Evolutionary conservation across 2,329 filamentous ascomycete species (phyloP).

Genomic region (Acrocalymma vagum): DNA sequence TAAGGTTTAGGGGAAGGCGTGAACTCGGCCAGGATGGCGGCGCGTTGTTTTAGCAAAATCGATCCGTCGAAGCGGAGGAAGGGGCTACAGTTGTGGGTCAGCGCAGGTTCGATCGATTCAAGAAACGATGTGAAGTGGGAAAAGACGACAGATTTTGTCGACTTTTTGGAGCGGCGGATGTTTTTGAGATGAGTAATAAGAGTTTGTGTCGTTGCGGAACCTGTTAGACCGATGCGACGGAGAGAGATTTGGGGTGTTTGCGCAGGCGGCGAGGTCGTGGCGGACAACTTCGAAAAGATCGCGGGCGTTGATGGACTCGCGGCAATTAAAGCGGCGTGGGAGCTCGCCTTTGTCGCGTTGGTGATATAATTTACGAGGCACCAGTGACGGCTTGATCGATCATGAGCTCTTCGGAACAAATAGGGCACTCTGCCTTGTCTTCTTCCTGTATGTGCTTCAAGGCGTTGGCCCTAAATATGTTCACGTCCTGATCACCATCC

Average conservation of each 20-base stretch:
- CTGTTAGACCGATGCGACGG: slow-evolving; percentile 68
- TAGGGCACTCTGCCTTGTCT: slow-evolving; percentile 85
- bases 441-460: slow-evolving; percentile 90
- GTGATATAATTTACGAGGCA: slow-evolving; percentile 89
- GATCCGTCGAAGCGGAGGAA: slow-evolving; percentile 87
- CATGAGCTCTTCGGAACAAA: slow-evolving; percentile 95
- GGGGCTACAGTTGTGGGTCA: slow-evolving; percentile 73
- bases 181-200: slow-evolving; percentile 77
- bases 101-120: slow-evolving; percentile 82
- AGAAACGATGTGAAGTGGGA: slow-evolving; percentile 97
- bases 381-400: slow-evolving; percentile 89
- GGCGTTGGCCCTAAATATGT: slow-evolving; percentile 82
- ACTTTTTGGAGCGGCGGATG: slow-evolving; percentile 70
- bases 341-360: slow-evolving; percentile 77
- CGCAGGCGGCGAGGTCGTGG: slow-evolving; percentile 67
- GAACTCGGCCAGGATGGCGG: slow-evolving; percentile 79
- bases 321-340: slow-evolving; percentile 88
- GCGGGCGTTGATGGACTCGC: slow-evolving; percentile 77
- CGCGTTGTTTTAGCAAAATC: slow-evolving; percentile 86
- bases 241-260: slow-evolving; percentile 63
- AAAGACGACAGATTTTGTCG: slow-evolving; percentile 88
- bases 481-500: slow-evolving; percentile 63
- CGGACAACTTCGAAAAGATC: slow-evolving; percentile 92
- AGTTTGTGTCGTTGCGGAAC: slow-evolving; percentile 85
- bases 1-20: slow-evolving; percentile 63